Conservation (phyloP, 331 rosid genomes). For the Saraca asoca region DNA sequence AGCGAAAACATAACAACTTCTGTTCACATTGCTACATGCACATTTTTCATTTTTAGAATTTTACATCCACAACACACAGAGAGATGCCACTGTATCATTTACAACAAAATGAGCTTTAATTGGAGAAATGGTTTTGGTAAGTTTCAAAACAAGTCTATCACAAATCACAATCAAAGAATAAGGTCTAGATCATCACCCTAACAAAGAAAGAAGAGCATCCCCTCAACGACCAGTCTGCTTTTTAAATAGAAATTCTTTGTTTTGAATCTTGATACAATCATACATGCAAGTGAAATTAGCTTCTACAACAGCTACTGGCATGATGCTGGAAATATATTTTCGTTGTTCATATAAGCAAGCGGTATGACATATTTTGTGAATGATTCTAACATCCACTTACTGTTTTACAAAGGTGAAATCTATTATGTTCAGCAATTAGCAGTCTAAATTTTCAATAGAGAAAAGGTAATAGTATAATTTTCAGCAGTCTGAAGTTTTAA, state of each 20-base stretch:
- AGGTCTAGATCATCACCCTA: neutral
- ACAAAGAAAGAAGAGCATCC: neutral
- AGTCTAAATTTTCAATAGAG: neutral
- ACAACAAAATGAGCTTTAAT: conserved; percentile 7
- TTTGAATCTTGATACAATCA: too few species aligned
- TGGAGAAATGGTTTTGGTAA: neutral
- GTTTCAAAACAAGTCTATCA: neutral
- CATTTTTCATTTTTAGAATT: conserved; percentile 4
- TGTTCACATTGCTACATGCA: neutral
- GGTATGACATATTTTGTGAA: neutral
- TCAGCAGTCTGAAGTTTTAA: neutral
- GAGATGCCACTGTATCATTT: conserved; percentile 1
- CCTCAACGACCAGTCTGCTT: neutral
- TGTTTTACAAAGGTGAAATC: neutral
- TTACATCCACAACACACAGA: neutral
- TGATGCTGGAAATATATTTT: neutral
- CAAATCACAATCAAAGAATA: neutral
- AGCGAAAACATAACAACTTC: too few species aligned
- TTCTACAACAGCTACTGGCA: too few species aligned
- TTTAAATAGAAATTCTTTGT: too few species aligned
- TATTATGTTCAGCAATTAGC: conserved; percentile 3
- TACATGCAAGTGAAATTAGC: neutral
- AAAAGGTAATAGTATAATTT: neutral
- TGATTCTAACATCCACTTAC: too few species aligned
- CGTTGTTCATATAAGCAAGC: conserved; percentile 4